phyloP scores from a whole-genome alignment of 2,329 filamentous ascomycete genomes.

The Scolecobasidium constrictum region DNA sequence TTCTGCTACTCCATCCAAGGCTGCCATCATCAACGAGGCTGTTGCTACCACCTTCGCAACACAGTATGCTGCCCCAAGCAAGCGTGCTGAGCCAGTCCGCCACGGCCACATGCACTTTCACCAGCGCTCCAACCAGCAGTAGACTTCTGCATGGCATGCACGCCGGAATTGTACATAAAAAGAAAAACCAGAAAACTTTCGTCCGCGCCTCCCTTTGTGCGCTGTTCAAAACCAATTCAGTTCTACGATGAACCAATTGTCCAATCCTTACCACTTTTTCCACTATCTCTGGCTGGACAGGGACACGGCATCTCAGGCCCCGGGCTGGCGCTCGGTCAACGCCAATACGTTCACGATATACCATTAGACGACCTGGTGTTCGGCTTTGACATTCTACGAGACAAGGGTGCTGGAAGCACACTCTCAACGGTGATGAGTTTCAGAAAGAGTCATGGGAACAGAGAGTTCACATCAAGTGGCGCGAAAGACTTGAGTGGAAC shows the following conservation, averaged over 20 bases:
- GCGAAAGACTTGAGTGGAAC: background rate
- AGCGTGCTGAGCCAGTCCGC: background rate
- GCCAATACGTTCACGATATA: no score
- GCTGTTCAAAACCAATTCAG: constrained; percentile 1
- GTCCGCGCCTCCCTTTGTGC: background rate
- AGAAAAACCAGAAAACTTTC: background rate
- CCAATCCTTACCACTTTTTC: no score
- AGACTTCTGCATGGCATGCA: background rate
- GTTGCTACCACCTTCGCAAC: background rate
- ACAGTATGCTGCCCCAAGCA: background rate
- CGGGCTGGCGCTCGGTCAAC: background rate
- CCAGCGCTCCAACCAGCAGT: background rate
- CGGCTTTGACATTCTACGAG: background rate
- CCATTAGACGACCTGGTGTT: background rate
- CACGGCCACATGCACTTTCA: background rate
- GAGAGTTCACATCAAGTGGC: background rate
- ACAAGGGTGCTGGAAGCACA: background rate
- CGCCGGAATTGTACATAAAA: background rate
- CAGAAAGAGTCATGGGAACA: background rate
- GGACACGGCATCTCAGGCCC: background rate
- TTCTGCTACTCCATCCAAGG: background rate
- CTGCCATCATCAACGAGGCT: constrained; percentile 1
- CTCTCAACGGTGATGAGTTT: background rate
- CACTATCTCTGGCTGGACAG: background rate
- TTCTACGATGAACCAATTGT: no score